Evolutionary conservation across 495 filamentous ascomycete genomes (phyloP), one percentile per base, ranked within the genome.

Genomic region (Hyphodiscus hymeniophilus): DNA sequence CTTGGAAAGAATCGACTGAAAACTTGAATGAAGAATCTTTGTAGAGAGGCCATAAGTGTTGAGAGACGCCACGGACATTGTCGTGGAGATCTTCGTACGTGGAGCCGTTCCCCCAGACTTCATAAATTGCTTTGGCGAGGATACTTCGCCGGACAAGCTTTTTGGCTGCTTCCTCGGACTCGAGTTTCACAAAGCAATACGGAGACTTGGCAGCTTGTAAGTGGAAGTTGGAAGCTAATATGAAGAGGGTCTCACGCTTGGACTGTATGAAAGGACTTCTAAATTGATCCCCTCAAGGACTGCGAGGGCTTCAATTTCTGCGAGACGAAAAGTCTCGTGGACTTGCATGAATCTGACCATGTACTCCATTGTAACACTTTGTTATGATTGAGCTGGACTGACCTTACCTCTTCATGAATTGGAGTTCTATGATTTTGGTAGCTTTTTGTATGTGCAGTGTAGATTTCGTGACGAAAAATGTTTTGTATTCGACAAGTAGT

Each of bases 261-360:
- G 68, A 50, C 70, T 73, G 59, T 97, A 97, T 28, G 63, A 75
- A 17, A 86, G 50, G 51, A 94, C 72, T 45, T 88, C 74, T 2
- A 97, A 51, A 28, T 85, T 68, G 17, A 92, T 67, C 8, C 74
- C 71, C 24, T 78, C 70, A 12, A 94, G 61, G 6, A 77, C 62
- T 6, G 92, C 91, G 16, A 97, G 65, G 17, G 92, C 80, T 58
- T 90, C 67, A n/a, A 96, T 72, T 64, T 99, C 92, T 7, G 90
- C 75, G 48, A 75, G 75, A 44, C 90, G 85, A 61, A 99, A 99
- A 12, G 77, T 84, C 71, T 96, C 88, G 61, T 96, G 89, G 42
- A 75, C 70, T 63, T 97, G 94, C 10, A 82, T 87, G 60, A 97
- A 88, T 51, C 91, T 84, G 48, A 99, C 81, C 38, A 99, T 77